Percentiles rank a stretch among this genome's conserved stretches.
These are phyloP conservation scores for Blastomyces gilchristii DNA, from an alignment of 2,329 filamentous ascomycete species.

Conservation along the genomic window DNA sequence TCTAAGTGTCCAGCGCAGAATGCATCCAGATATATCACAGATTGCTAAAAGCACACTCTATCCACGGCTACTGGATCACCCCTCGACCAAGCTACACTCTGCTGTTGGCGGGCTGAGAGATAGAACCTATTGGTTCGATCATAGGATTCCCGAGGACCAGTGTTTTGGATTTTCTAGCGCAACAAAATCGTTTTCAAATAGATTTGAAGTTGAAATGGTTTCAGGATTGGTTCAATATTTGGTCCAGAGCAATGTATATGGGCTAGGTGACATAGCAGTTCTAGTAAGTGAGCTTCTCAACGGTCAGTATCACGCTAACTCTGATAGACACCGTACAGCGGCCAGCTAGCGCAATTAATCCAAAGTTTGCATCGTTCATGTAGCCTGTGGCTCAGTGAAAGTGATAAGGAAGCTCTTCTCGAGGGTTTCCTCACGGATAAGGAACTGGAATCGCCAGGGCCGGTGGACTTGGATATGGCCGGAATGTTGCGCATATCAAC, in stretches of 20 bases:
- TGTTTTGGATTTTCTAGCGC: slow-evolving; percentile 6
- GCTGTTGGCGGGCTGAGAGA: slow-evolving; percentile 19
- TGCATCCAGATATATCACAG: slow-evolving; percentile 24
- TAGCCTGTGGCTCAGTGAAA: slow-evolving; percentile 22
- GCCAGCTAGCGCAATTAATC: slow-evolving; percentile 21
- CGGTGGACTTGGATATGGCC: slow-evolving; percentile 3
- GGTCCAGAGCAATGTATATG: slow-evolving; percentile 20
- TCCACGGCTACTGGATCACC: slow-evolving; percentile 20
- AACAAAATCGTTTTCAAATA: slow-evolving; percentile 22
- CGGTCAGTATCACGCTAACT: background rate
- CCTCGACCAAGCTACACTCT: slow-evolving; percentile 12
- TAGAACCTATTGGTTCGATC: slow-evolving; percentile 24
- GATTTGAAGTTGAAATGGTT: slow-evolving; percentile 24
- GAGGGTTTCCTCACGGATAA: slow-evolving; percentile 12
- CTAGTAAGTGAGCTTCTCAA: slow-evolving; percentile 11
- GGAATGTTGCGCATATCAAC: slow-evolving; percentile 5
- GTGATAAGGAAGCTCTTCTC: slow-evolving; percentile 20
- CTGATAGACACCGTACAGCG: slow-evolving; percentile 22
- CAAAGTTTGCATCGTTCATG: slow-evolving; percentile 17
- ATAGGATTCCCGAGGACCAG: slow-evolving; percentile 19
- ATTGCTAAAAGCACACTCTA: slow-evolving; percentile 21
- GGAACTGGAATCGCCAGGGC: background rate
- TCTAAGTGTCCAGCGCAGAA: slow-evolving; percentile 23
- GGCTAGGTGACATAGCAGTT: slow-evolving; percentile 24
- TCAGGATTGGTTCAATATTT: slow-evolving; percentile 20